Base-by-base conservation (phyloP, 164 flowering plant species). In the Dillenia suffruticosa region DNA sequence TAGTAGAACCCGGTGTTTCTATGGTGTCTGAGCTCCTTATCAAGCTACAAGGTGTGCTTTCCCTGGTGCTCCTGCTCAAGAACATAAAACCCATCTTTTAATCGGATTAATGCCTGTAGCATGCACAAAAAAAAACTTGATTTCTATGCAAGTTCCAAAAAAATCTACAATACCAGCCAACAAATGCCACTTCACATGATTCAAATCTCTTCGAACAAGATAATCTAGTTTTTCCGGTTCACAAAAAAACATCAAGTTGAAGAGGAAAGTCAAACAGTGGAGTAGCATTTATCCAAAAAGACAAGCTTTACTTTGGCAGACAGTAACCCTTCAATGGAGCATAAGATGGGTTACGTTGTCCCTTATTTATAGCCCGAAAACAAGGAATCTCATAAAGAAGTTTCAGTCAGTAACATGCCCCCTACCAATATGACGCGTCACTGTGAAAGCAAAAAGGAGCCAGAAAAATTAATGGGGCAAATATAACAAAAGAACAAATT, bases 1-100 rank as follows among this genome's bases (percentile, higher is more conserved):
- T 86, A 46, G 87, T 71, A 12, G 97, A 91, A 63, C 93, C 84
- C 13, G 96, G 96, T 15, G 87, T 80, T 26, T 63, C 69, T n/a
- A 75, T 59, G 51, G 63, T 54, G 32, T 82, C 83, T 1, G 81
- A 63, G 49, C 72, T 76, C 70, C 82, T 76, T 43, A 84, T 80
- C 52, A 84, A 70, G 77, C 86, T 87, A 54, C 90, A 87, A 19
- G 93, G 96, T 43, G 97, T 89, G 73, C 89, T 82, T 74, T 91
- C 93, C 68, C 95, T 78, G 8, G 90, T 82, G 69, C 79, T 70
- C 82, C 97, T 90, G 81, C 57, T 49, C 12, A 66, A 62, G 55
- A 56, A 61, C 15, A 32, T 11, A 47, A 58, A 59, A 14, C 2
- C 26, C 12, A 10, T 9, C 43, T 61, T 32, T 32, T 32, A 32